phyloP scores from a whole-genome alignment of 129 eudicot species.

The Flaveria ramosissima region DNA sequence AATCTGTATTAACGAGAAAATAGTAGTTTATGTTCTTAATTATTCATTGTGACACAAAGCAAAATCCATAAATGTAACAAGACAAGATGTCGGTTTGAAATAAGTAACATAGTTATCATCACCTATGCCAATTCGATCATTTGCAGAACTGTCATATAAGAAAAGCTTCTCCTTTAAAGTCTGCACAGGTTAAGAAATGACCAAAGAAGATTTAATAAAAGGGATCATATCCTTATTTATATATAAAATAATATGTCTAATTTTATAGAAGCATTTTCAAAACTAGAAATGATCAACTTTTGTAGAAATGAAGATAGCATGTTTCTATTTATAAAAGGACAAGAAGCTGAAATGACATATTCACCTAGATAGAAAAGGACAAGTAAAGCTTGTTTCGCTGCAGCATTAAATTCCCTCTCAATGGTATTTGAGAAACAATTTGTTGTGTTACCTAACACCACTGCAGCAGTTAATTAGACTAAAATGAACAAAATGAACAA shows the following conservation, averaged over 20 bases:
- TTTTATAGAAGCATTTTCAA: background rate
- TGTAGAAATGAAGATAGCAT: background rate
- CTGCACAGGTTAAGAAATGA: too few species aligned
- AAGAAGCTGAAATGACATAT: too few species aligned
- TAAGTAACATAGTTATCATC: background rate
- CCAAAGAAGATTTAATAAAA: background rate
- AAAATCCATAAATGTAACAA: background rate
- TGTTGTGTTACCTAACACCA: constrained; percentile 78
- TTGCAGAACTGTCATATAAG: too few species aligned
- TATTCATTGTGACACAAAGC: background rate
- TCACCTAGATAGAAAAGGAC: background rate
- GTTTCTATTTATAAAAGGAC: too few species aligned
- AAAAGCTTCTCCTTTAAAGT: too few species aligned
- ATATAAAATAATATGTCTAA: background rate
- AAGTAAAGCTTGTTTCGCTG: constrained; percentile 74
- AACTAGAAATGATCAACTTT: background rate
- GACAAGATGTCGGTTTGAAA: background rate
- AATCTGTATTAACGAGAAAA: background rate
- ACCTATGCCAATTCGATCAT: too few species aligned
- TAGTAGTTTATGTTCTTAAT: background rate
- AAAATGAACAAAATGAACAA: too few species aligned
- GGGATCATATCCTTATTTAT: too few species aligned
- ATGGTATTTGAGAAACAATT: constrained; percentile 84
- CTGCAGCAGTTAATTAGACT: too few species aligned
- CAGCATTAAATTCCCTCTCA: constrained; percentile 82